phyloP scores from a whole-genome alignment of 1,284 basidiomycete species.

The Ustilago hordei region DNA sequence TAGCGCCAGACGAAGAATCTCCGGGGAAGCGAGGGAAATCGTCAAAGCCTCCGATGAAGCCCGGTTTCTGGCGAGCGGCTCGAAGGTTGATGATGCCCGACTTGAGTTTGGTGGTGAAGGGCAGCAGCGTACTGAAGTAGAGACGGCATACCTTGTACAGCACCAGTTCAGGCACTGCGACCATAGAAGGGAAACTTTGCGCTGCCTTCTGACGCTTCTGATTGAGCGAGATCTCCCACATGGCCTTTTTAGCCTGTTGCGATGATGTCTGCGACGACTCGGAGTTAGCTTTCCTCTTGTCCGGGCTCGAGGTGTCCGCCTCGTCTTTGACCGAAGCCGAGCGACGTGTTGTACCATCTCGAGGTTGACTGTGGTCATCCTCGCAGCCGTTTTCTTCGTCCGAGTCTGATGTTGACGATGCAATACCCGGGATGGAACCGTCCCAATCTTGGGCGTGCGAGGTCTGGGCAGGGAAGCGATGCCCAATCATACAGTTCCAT shows the following conservation, averaged over 20 bases:
- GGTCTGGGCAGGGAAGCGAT: conserved; percentile 28
- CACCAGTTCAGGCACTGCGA: conserved; percentile 49
- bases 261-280: conserved; percentile 16
- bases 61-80: conserved; percentile 30
- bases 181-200: conserved; percentile 48
- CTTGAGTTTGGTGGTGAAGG: conserved; percentile 49
- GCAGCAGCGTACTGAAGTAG: conserved; percentile 52
- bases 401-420: conserved; percentile 15
- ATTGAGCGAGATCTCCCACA: conserved; percentile 49
- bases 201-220: conserved; percentile 44
- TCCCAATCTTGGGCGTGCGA: conserved; percentile 24
- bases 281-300: neutral
- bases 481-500: conserved; percentile 37
- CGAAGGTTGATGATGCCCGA: conserved; percentile 54
- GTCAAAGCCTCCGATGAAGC: conserved; percentile 35
- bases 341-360: neutral
- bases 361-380: neutral
- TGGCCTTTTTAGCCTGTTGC: conserved; percentile 30
- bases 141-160: conserved; percentile 54
- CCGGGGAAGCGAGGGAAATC: conserved; percentile 50
- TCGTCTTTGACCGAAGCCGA: conserved; percentile 14
- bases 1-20: conserved; percentile 20
- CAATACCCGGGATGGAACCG: conserved; percentile 1
- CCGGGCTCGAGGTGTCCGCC: neutral
- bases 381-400: conserved; percentile 23